Evolutionary conservation across 345 rosid genomes (phyloP).

Genomic region (Syzygium jambos): DNA sequence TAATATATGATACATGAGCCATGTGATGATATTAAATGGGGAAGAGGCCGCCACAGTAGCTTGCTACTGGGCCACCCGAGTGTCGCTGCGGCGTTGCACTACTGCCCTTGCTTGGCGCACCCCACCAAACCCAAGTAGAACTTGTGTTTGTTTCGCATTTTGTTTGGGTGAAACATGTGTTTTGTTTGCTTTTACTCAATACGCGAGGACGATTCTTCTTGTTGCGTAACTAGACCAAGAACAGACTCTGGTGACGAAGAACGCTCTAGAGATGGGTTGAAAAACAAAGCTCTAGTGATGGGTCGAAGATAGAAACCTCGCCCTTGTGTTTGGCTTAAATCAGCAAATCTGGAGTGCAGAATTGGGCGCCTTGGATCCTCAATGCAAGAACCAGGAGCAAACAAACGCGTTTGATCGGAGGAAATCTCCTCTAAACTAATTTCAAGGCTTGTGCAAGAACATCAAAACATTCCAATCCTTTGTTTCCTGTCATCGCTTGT

Average conservation of each 20-base stretch:
- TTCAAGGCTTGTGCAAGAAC: neutral
- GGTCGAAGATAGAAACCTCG: neutral
- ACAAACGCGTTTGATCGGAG: too few relatives aligned
- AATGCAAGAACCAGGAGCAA: neutral
- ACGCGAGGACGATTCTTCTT: too few relatives aligned
- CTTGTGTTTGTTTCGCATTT: too few relatives aligned
- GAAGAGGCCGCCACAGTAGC: neutral
- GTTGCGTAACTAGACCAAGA: too few relatives aligned
- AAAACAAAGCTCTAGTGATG: neutral
- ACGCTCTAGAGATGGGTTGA: neutral
- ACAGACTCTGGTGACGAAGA: too few relatives aligned
- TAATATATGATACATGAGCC: slow-evolving; percentile 37
- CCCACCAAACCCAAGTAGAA: neutral
- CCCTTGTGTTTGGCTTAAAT: neutral
- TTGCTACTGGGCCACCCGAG: neutral
- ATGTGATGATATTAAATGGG: slow-evolving; percentile 21
- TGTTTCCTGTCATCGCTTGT: neutral
- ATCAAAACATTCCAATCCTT: neutral
- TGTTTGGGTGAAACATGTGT: too few relatives aligned
- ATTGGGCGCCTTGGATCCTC: neutral
- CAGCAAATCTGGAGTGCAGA: neutral
- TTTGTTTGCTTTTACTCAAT: too few relatives aligned
- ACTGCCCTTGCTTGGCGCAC: neutral
- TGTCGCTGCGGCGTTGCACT: neutral
- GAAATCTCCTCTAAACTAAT: too few relatives aligned